These are phyloP conservation scores for Hypholoma sublateritium DNA, from an alignment of 768 basidiomycete genomes.

Conservation along the genomic window DNA sequence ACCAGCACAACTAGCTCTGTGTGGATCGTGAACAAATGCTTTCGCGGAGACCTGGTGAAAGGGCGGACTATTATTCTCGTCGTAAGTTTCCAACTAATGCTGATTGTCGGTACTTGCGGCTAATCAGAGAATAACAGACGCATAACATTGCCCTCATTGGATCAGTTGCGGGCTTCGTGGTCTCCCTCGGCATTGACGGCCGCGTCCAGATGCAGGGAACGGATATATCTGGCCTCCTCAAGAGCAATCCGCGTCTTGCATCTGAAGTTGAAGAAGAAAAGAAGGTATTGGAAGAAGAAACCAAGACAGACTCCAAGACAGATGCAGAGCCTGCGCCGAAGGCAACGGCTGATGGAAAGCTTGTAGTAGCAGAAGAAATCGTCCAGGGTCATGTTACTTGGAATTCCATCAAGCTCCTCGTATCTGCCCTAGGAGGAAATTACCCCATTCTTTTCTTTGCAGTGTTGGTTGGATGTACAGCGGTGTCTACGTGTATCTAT, in stretches of 20 bases:
- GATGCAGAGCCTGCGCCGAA: slow-evolving; percentile 18
- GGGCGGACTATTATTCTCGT: slow-evolving; percentile 82
- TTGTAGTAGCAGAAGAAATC: slow-evolving; percentile 65
- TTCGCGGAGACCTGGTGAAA: slow-evolving; percentile 70
- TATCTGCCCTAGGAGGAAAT: slow-evolving; percentile 33
- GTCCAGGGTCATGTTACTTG: slow-evolving; percentile 30
- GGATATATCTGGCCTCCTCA: slow-evolving; percentile 38
- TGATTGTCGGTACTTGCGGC: neutral
- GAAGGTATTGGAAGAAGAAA: slow-evolving; percentile 23
- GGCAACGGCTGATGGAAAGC: slow-evolving; percentile 42
- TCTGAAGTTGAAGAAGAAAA: slow-evolving; percentile 35
- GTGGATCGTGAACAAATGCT: slow-evolving; percentile 74
- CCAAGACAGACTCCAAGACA: neutral
- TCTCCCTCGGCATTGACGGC: slow-evolving; percentile 53
- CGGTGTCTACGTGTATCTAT: slow-evolving; percentile 21
- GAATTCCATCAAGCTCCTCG: slow-evolving; percentile 33
- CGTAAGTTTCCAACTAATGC: slow-evolving; percentile 28
- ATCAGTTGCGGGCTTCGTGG: slow-evolving; percentile 52
- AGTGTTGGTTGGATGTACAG: slow-evolving; percentile 18
- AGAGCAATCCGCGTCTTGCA: slow-evolving; percentile 21
- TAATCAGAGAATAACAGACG: slow-evolving; percentile 24
- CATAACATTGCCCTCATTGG: slow-evolving; percentile 48
- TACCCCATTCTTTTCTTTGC: slow-evolving; percentile 33
- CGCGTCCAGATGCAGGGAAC: slow-evolving; percentile 46
- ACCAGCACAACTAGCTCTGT: slow-evolving; percentile 52